Conservation (phyloP, 257 asterid genomes). For the Fraxinus quadrangulata region DNA sequence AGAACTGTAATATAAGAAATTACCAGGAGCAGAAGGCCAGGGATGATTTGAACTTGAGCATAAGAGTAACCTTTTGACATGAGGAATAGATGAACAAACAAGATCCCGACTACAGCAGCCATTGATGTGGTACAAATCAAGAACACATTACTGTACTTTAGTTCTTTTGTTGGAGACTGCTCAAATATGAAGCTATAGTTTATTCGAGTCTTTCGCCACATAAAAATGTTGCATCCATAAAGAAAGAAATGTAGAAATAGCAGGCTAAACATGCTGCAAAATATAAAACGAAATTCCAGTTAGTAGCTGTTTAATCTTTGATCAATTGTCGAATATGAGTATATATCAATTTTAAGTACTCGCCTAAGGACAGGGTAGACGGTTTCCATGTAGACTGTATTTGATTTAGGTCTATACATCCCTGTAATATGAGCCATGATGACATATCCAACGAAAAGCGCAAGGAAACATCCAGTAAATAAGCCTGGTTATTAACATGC, state of each 20-base stretch:
- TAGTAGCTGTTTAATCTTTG: neutral
- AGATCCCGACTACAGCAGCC: slow-evolving; percentile 68
- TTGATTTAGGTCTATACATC: slow-evolving; percentile 57
- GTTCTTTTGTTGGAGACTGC: slow-evolving; percentile 59
- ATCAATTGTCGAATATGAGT: neutral
- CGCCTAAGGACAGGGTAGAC: slow-evolving; percentile 88
- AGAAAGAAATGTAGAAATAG: slow-evolving; percentile 77
- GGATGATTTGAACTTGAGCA: slow-evolving; percentile 67
- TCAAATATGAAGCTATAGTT: slow-evolving; percentile 90
- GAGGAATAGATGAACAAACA: slow-evolving; percentile 70
- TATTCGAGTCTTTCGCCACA: slow-evolving; percentile 86
- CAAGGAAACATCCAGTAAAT: slow-evolving; percentile 75
- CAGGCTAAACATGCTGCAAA: slow-evolving; percentile 88
- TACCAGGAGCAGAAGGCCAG: slow-evolving; percentile 79
- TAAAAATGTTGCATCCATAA: slow-evolving; percentile 85
- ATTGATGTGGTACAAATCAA: slow-evolving; percentile 73
- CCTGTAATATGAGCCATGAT: slow-evolving; percentile 85
- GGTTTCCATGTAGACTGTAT: slow-evolving; percentile 84
- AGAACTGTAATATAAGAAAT: slow-evolving; percentile 5
- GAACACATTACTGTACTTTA: slow-evolving; percentile 74
- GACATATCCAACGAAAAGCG: slow-evolving; percentile 71
- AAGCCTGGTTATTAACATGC: slow-evolving; percentile 51
- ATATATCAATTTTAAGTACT: slow-evolving; percentile 25
- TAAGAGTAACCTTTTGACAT: slow-evolving; percentile 69
- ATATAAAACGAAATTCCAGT: slow-evolving; percentile 7